phyloP scores from a whole-genome alignment of 495 filamentous ascomycete genomes.

The Talaromyces nanjingensis region DNA sequence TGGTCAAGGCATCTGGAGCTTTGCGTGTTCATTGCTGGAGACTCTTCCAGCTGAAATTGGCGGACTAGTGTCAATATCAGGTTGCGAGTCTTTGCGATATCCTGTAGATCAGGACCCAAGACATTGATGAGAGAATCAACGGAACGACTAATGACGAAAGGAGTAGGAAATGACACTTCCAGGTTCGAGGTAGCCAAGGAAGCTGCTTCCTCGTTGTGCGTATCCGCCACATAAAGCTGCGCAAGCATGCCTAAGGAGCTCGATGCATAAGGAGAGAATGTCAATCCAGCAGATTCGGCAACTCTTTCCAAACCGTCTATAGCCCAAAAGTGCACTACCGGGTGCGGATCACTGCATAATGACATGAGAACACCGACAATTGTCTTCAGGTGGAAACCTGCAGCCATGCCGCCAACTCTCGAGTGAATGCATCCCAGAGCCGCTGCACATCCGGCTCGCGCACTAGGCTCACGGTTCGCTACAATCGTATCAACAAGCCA shows the following conservation, averaged over 20 bases:
- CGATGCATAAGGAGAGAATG: conserved; percentile 83
- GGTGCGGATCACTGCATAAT: conserved; percentile 91
- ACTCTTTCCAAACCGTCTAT: conserved; percentile 82
- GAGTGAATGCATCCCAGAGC: conserved; percentile 90
- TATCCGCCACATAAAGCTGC: conserved; percentile 84
- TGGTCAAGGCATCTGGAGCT: conserved; percentile 84
- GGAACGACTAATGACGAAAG: conserved; percentile 75
- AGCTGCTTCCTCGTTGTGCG: conserved; percentile 78
- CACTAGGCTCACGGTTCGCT: conserved; percentile 83
- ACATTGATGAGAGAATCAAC: conserved; percentile 96
- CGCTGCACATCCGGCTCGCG: conserved; percentile 88
- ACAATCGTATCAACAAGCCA: conserved; percentile 92
- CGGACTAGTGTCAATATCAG: conserved; percentile 80
- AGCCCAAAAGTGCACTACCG: conserved; percentile 92
- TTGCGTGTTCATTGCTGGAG: conserved; percentile 63
- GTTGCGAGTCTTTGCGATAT: conserved; percentile 84
- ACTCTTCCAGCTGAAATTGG: conserved; percentile 75
- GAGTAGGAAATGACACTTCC: conserved; percentile 73
- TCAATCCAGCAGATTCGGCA: conserved; percentile 86
- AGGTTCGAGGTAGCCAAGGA: conserved; percentile 78
- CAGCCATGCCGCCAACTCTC: conserved; percentile 96
- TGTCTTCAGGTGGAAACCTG: conserved; percentile 92
- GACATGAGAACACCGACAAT: conserved; percentile 95
- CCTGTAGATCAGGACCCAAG: conserved; percentile 89
- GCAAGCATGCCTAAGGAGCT: conserved; percentile 88